Base-by-base conservation (phyloP, 176 grass and related monocot genomes). In the Coix lacrymajobi region DNA sequence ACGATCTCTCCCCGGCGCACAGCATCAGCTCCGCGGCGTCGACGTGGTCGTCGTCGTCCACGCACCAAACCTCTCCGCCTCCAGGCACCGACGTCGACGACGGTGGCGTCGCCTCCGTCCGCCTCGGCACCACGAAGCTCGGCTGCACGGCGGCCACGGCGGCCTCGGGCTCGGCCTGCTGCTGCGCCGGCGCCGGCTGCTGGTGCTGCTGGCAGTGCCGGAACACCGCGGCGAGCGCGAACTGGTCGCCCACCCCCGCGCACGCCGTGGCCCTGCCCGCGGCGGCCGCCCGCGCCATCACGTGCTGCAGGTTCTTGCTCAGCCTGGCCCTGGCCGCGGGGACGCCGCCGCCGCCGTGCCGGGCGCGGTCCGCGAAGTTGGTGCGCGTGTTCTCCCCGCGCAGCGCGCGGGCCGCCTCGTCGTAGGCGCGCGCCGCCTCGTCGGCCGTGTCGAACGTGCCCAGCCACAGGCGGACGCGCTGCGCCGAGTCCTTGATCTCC, bases 401-500 rank as follows among this genome's bases (percentile, higher is more conserved):
- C 69, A 92, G 79, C 43, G 79, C 69, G 11, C 86, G 86, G 8
- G 90, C 86, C 2, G 90, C 90, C 69, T 92, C 90, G 87, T 97
- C 90, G 86, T 93, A 93, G 31, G 94, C 91, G 68, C 85, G 81
- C 67, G 91, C 88, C 52, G 94, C 94, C 36, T 84, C 91, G 79
- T 91, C 90, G 3, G 90, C 88, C 39, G 88, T 91, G 83, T 92
- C 84, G 88, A 93, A 96, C 46, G 93, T 96, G 80, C 91, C 93
- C 20, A 96, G 90, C 93, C 93, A 96, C 43, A 96, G 90, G 9
- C 93, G 85, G 9, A 87, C 85, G 28, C 76, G 84, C 71, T 88
- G 91, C 81, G 78, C 80, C 39, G 91, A 89, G 81, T 90, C 88
- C 68, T 93, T 93, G 84, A 93, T 93, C 87, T 92, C 90, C 2